Evolutionary conservation across 2,329 filamentous ascomycete species (phyloP).

Genomic region (Alternaria sp.): DNA sequence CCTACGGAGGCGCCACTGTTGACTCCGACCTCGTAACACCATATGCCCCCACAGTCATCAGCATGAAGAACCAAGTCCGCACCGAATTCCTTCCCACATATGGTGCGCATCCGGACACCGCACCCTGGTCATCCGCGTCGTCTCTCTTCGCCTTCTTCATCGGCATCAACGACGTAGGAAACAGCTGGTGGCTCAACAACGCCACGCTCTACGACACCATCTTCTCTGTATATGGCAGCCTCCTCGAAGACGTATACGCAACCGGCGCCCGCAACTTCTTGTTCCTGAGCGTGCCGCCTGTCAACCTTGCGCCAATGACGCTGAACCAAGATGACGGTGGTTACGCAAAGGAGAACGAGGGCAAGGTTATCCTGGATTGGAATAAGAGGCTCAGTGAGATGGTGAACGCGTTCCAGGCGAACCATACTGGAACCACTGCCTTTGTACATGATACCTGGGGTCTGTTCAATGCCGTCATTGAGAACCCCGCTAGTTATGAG

Average conservation of each 20-base stretch:
- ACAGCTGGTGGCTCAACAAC: slow-evolving; percentile 56
- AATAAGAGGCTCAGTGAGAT: slow-evolving; percentile 59
- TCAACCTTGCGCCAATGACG: slow-evolving; percentile 64
- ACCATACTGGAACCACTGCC: slow-evolving; percentile 51
- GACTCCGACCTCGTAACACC: slow-evolving; percentile 57
- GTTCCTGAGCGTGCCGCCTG: slow-evolving; percentile 57
- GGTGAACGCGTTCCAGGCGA: slow-evolving; percentile 51
- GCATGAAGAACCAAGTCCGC: slow-evolving; percentile 62
- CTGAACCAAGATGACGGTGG: slow-evolving; percentile 49
- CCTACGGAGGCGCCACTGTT: slow-evolving; percentile 58
- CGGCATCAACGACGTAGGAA: slow-evolving; percentile 66
- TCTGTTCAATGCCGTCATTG: slow-evolving; percentile 63
- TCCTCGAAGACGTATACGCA: slow-evolving; percentile 54
- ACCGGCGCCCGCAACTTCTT: slow-evolving; percentile 61
- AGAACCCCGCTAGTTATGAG: slow-evolving; percentile 59
- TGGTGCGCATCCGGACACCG: slow-evolving; percentile 42
- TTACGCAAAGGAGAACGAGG: slow-evolving; percentile 43
- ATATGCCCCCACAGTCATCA: slow-evolving; percentile 59
- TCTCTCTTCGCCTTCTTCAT: slow-evolving; percentile 63
- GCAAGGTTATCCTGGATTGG: slow-evolving; percentile 61
- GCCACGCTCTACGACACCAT: slow-evolving; percentile 46
- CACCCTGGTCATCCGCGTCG: slow-evolving; percentile 55
- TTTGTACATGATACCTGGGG: slow-evolving; percentile 64
- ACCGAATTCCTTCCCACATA: slow-evolving; percentile 55
- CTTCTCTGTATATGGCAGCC: slow-evolving; percentile 49